A percentile compares a stretch with the other conserved stretches of the same genome.
phyloP scores from a whole-genome alignment of 305 asterid species.

The Fraxinus greggii region DNA sequence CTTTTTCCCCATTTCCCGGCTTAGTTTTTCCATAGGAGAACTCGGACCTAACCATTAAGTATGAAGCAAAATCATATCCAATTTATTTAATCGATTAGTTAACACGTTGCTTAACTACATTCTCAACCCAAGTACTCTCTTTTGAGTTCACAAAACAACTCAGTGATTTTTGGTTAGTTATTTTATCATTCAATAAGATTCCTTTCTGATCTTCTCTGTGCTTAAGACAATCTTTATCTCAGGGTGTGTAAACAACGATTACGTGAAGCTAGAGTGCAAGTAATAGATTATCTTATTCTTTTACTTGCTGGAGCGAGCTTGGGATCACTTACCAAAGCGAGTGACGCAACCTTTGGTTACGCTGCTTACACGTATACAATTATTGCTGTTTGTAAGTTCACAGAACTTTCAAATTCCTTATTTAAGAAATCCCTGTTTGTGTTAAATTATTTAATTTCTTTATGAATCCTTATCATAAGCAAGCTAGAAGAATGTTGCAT shows the following conservation, averaged over 20 bases:
- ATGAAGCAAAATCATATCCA: background rate
- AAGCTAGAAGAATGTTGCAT: slow-evolving; percentile 6
- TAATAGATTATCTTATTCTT: slow-evolving; percentile 82
- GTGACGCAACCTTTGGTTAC: slow-evolving; percentile 70
- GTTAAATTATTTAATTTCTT: background rate
- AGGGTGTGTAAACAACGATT: slow-evolving; percentile 84
- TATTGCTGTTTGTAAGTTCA: slow-evolving; percentile 88
- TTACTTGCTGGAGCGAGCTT: slow-evolving; percentile 92
- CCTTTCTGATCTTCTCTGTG: slow-evolving; percentile 23
- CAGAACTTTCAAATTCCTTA: slow-evolving; percentile 7
- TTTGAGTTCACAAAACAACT: background rate
- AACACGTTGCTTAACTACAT: background rate
- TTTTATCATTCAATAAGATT: slow-evolving; percentile 9
- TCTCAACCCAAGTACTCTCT: background rate
- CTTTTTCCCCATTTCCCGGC: background rate
- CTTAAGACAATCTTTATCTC: slow-evolving; percentile 23
- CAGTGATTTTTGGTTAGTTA: background rate
- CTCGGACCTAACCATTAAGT: background rate
- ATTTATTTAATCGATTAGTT: background rate
- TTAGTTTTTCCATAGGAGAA: background rate
- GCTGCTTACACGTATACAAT: slow-evolving; percentile 79
- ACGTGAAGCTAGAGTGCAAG: slow-evolving; percentile 84
- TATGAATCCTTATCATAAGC: background rate
- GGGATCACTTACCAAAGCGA: slow-evolving; percentile 74
- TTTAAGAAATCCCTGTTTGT: background rate